Evolutionary conservation across 805 yeast species (phyloP).

Genomic region (Starmera amethionina): DNA sequence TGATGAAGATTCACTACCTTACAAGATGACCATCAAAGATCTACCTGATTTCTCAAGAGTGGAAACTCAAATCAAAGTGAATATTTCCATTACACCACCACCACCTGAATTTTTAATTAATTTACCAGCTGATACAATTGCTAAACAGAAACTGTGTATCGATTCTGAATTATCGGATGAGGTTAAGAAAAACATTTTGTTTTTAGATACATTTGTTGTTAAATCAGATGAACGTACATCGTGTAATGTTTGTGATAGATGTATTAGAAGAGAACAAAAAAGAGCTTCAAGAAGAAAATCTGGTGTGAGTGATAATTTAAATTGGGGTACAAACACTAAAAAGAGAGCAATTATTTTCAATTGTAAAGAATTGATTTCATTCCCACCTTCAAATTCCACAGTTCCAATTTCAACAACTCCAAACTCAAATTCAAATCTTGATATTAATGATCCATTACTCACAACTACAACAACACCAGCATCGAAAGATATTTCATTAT

Average conservation of each 20-base stretch:
- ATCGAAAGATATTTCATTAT: conserved; percentile 33
- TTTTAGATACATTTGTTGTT: conserved; percentile 74
- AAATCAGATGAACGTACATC: conserved; percentile 22
- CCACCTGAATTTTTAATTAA: conserved; percentile 68
- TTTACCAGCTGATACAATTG: conserved; percentile 78
- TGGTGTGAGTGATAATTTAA: conserved; percentile 62
- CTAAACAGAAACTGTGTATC: conserved; percentile 77
- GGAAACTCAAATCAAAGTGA: conserved; percentile 87
- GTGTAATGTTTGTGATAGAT: conserved; percentile 80
- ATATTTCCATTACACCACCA: conserved; percentile 59
- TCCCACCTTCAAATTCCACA: conserved; percentile 40
- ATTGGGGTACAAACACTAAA: conserved; percentile 67
- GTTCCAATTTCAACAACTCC: too few species aligned
- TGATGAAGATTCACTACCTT: conserved; percentile 24
- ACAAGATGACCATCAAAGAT: conserved; percentile 42
- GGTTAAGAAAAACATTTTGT: conserved; percentile 44
- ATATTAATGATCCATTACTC: too few species aligned
- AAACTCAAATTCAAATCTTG: conserved; percentile 5
- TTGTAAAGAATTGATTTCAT: conserved; percentile 76
- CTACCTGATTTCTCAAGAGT: conserved; percentile 82
- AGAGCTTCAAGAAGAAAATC: conserved; percentile 88
- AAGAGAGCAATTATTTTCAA: conserved; percentile 86
- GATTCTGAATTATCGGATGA: conserved; percentile 32
- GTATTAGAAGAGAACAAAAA: conserved; percentile 88
- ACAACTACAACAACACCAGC: too few species aligned